Evolutionary conservation across 192 early-diverging fungal genomes (phyloP).

Genomic region (Endogone sp.): DNA sequence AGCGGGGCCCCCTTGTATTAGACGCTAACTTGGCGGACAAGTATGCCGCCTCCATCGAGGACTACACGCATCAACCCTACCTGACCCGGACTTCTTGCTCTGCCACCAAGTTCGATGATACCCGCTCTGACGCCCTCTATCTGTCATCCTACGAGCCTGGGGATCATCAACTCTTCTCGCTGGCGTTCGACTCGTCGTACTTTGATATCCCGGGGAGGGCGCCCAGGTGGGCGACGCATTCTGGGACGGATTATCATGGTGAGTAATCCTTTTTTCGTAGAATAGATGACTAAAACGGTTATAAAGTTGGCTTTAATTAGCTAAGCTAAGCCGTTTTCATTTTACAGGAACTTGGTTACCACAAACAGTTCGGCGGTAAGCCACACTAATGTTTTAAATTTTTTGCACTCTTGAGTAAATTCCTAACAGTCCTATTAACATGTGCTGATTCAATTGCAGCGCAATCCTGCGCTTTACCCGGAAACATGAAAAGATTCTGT

Average conservation of each 20-base stretch:
- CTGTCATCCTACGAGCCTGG: slow-evolving; percentile 61
- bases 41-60: slow-evolving; percentile 57
- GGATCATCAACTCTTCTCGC: slow-evolving; percentile 67
- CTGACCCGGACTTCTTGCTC: slow-evolving; percentile 54
- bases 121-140: slow-evolving; percentile 39
- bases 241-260: slow-evolving; percentile 90
- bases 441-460: slow-evolving; percentile 19
- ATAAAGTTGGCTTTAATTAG: too few relatives aligned
- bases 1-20: slow-evolving; percentile 12
- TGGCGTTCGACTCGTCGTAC: slow-evolving; percentile 76
- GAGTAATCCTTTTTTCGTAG: too few relatives aligned
- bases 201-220: slow-evolving; percentile 91
- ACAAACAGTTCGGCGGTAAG: slow-evolving; percentile 73
- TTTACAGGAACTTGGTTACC: slow-evolving; percentile 76
- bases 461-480: slow-evolving; percentile 72
- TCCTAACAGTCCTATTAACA: not conserved
- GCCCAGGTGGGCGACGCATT: slow-evolving; percentile 88
- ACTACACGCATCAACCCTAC: slow-evolving; percentile 65
- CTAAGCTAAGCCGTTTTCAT: not conserved
- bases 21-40: slow-evolving; percentile 13
- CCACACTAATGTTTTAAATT: not conserved
- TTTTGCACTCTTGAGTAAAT: not conserved
- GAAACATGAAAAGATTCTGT: slow-evolving; percentile 75
- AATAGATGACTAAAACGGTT: too few relatives aligned
- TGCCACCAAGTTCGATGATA: slow-evolving; percentile 43